Evolutionary conservation across 305 asterid genomes (phyloP).

Genomic region (Rubia tinctorum): DNA sequence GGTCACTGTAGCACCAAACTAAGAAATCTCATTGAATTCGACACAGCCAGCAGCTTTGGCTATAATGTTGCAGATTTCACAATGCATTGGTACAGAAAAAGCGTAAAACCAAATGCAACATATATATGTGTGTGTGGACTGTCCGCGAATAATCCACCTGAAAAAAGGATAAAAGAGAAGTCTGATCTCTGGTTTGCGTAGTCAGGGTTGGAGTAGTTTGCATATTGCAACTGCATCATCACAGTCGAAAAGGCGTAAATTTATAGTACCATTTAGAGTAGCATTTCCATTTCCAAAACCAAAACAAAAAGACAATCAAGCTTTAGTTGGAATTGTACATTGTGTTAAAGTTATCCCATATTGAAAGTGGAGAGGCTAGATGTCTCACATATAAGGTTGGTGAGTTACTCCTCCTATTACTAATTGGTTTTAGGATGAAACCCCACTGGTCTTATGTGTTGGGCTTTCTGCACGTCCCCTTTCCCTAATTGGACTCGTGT

Average conservation of each 20-base stretch:
- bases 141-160: constrained; percentile 75
- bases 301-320: constrained; percentile 9
- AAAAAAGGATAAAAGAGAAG: constrained; percentile 69
- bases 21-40: constrained; percentile 56
- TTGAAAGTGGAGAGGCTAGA: constrained; percentile 65
- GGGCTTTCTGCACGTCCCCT: no score
- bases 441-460: no score
- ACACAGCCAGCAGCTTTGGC: constrained; percentile 82
- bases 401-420: no score
- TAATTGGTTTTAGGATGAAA: no score
- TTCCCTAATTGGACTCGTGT: no score
- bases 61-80: constrained; percentile 16
- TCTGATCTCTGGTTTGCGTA: constrained; percentile 77
- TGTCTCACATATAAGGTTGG: no score
- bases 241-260: constrained; percentile 6
- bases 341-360: no score
- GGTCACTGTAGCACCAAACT: no score
- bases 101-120: background rate
- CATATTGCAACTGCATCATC: constrained; percentile 82
- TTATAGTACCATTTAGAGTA: background rate
- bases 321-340: constrained; percentile 92
- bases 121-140: constrained; percentile 25
- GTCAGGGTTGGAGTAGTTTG: constrained; percentile 54
- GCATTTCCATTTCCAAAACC: background rate
- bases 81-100: background rate